Conservation (phyloP, 1,284 basidiomycete genomes). For the Waitea zeae region DNA sequence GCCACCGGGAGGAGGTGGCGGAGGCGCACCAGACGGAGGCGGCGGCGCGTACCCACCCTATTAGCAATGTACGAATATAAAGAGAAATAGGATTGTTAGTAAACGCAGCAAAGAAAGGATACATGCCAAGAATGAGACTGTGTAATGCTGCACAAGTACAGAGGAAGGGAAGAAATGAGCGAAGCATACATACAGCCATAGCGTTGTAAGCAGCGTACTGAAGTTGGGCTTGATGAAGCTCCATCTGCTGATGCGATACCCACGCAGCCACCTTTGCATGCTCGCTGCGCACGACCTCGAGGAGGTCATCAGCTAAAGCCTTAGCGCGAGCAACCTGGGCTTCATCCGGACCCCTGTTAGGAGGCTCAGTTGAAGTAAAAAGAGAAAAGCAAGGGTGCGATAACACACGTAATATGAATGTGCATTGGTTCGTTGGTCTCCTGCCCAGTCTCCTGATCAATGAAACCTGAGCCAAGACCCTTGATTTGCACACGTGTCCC, state of each 20-base stretch:
- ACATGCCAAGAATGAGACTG: slow-evolving; percentile 12
- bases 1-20: slow-evolving; percentile 44
- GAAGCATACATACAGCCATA: slow-evolving; percentile 32
- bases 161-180: slow-evolving; percentile 5
- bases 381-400: background rate
- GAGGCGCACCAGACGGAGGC: slow-evolving; percentile 35
- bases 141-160: slow-evolving; percentile 8
- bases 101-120: slow-evolving; percentile 8
- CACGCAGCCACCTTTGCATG: slow-evolving; percentile 62
- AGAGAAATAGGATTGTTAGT: background rate
- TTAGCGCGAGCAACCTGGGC: slow-evolving; percentile 77
- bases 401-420: slow-evolving; percentile 75
- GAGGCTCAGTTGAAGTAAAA: slow-evolving; percentile 5
- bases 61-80: slow-evolving; percentile 8
- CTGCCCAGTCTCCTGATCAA: slow-evolving; percentile 84
- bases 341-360: slow-evolving; percentile 72
- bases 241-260: slow-evolving; percentile 61
- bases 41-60: slow-evolving; percentile 39
- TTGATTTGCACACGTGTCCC: slow-evolving; percentile 97
- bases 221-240: slow-evolving; percentile 62
- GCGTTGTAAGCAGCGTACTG: slow-evolving; percentile 59
- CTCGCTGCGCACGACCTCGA: slow-evolving; percentile 72
- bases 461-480: slow-evolving; percentile 86
- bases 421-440: slow-evolving; percentile 90
- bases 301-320: slow-evolving; percentile 76